Conservation (phyloP, 2,329 filamentous ascomycete genomes). For the Phaeophleospora eucalypticola region DNA sequence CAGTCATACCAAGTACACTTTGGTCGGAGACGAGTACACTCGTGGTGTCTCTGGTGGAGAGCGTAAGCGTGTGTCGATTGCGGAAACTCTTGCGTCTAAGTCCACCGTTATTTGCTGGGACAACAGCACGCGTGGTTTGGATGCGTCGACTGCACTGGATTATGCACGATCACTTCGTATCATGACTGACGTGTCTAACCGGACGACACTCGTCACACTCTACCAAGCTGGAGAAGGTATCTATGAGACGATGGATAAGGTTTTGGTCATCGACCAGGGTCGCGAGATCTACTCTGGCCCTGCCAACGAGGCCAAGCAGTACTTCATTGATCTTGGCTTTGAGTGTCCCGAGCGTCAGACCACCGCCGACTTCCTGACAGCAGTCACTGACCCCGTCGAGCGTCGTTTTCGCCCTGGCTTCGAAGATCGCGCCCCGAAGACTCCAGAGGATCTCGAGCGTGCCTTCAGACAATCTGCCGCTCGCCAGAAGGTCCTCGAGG, state of each 20-base stretch:
- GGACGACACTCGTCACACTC: constrained; percentile 66
- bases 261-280: constrained; percentile 70
- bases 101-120: constrained; percentile 74
- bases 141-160: constrained; percentile 73
- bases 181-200: constrained; percentile 72
- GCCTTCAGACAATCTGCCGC: constrained; percentile 62
- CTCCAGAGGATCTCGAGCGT: constrained; percentile 62
- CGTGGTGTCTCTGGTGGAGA: constrained; percentile 77
- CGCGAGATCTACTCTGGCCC: constrained; percentile 65
- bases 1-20: constrained; percentile 67
- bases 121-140: constrained; percentile 74
- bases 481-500: constrained; percentile 58
- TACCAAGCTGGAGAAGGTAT: constrained; percentile 69
- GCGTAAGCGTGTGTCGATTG: constrained; percentile 74
- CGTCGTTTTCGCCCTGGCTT: constrained; percentile 63
- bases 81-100: constrained; percentile 70
- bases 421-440: constrained; percentile 64
- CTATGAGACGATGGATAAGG: constrained; percentile 74
- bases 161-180: constrained; percentile 73
- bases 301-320: constrained; percentile 57
- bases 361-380: constrained; percentile 73
- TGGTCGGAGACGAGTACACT: constrained; percentile 69
- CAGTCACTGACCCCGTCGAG: constrained; percentile 69
- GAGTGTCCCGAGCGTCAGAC: constrained; percentile 59
- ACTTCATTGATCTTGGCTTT: constrained; percentile 65